Base-by-base conservation (phyloP, 768 basidiomycete species). In the Hysterangium stoloniferum region DNA sequence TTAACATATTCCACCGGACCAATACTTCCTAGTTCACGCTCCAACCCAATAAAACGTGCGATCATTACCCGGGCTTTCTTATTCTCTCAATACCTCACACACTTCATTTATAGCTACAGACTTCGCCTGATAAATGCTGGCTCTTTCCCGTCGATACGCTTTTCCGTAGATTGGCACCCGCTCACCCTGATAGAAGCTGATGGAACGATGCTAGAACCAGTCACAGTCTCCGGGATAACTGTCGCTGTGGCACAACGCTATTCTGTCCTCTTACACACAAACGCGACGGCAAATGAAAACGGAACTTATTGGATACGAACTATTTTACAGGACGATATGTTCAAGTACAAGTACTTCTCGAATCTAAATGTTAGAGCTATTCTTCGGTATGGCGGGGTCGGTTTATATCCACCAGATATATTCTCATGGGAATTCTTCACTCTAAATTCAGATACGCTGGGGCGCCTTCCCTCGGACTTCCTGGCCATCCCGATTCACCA, bases 221-320 rank as follows among this genome's bases (percentile, higher is more conserved):
- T 64, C 36, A 32, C 52, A 13, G 73, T 74, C 11, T 56, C 68
- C 15, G 64, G 67, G 8, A 57, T 78, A 45, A 63, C 62, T 3
- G 47, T 77, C 48, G 66, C 67, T 24, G 66, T 75, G 34, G 76
- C 74, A 1, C 76, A 77, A 62, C 68, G 76, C 36, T 75, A 76
- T 57, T 71, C 68, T n/a, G 75, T 71, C 33, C 62, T 77, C 32
- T 56, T 77, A 15, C 54, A 54, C 20, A 69, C 74, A 28, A 69
- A 74, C 52, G 64, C 64, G 52, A 69, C 67, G 4, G 56, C 45
- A 25, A 66, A 64, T 17, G 59, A 60, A 4, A 71, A 69, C 43
- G 60, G 63, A n/a, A 55, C 58, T 36, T 69, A 61, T 56, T 70
- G 66, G 67, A 63, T 75, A 53, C 67, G 72, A 20, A 67, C 67